A percentile compares a stretch with the other conserved stretches of the same genome.
phyloP scores from a whole-genome alignment of 805 yeast species.

The Kurtzmaniella cleridarum region DNA sequence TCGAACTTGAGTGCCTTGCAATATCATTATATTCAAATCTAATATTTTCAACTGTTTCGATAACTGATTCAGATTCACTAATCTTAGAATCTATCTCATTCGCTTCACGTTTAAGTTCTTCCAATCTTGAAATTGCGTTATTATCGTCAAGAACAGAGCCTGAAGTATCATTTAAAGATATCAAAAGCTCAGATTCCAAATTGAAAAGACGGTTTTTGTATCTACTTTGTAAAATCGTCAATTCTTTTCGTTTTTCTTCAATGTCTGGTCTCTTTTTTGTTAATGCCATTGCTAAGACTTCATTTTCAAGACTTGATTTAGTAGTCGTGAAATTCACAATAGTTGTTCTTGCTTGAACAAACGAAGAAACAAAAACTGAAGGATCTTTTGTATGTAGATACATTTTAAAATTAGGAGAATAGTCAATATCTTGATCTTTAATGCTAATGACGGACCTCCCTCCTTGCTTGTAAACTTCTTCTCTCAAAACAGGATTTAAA shows the following conservation, averaged over 20 bases:
- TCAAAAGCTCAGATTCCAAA: constrained; percentile 57
- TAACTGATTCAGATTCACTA: constrained; percentile 47
- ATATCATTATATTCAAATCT: constrained; percentile 46
- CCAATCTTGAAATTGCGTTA: constrained; percentile 53
- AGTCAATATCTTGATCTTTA: constrained; percentile 62
- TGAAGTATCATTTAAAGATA: constrained; percentile 48
- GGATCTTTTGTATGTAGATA: constrained; percentile 60
- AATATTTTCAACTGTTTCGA: constrained; percentile 47
- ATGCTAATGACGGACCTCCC: constrained; percentile 60
- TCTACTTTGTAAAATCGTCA: constrained; percentile 53
- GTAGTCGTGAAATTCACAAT: constrained; percentile 72
- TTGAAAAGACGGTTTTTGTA: constrained; percentile 48
- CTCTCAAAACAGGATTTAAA: constrained; percentile 53
- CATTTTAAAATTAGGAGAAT: constrained; percentile 57
- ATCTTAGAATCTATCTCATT: constrained; percentile 47
- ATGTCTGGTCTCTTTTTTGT: constrained; percentile 59
- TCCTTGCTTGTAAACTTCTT: constrained; percentile 60
- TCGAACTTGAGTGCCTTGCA: constrained; percentile 48
- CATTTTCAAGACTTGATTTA: constrained; percentile 55
- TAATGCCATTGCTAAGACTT: constrained; percentile 55
- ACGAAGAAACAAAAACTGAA: constrained; percentile 40
- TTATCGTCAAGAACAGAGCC: constrained; percentile 69
- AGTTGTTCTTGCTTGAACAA: constrained; percentile 57
- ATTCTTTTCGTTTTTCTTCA: constrained; percentile 49
- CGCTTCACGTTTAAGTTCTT: constrained; percentile 60